Evolutionary conservation across 306 rosid genomes (phyloP).

Genomic region (Vigna nakashimae): DNA sequence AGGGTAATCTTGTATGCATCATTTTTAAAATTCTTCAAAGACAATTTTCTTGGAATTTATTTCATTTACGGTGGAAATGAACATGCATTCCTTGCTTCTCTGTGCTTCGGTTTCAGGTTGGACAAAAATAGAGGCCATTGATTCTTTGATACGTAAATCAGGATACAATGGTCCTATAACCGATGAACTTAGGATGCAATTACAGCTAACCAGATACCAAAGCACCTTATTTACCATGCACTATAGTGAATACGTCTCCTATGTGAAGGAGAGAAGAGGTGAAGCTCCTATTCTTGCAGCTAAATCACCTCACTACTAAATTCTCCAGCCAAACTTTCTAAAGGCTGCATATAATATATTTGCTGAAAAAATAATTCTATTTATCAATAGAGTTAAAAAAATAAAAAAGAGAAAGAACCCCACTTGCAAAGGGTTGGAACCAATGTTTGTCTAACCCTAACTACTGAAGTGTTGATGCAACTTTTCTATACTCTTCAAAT

Average conservation of each 20-base stretch:
- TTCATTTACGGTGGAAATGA: background rate
- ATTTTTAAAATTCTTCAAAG: background rate
- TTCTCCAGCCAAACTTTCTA: slow-evolving; percentile 47
- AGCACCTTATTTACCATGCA: slow-evolving; percentile 85
- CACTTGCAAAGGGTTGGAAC: slow-evolving; percentile 33
- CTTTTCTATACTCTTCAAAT: slow-evolving; percentile 57
- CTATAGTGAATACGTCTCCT: slow-evolving; percentile 72
- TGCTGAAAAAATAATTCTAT: slow-evolving; percentile 39
- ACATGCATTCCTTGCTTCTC: slow-evolving; percentile 24
- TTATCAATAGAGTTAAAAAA: slow-evolving; percentile 6
- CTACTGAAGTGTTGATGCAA: slow-evolving; percentile 42
- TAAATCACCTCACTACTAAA: slow-evolving; percentile 54
- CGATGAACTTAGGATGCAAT: slow-evolving; percentile 63
- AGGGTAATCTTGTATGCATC: background rate
- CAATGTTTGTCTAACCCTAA: slow-evolving; percentile 46
- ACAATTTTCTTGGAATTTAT: background rate
- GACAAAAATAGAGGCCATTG: slow-evolving; percentile 84
- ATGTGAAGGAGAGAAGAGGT: slow-evolving; percentile 72
- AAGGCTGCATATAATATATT: slow-evolving; percentile 45
- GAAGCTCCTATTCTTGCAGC: slow-evolving; percentile 66
- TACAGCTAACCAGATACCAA: slow-evolving; percentile 85
- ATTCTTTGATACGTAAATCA: slow-evolving; percentile 90
- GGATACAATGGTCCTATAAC: slow-evolving; percentile 78
- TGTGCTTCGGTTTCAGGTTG: slow-evolving; percentile 73
- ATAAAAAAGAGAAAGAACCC: slow-evolving; percentile 2